Evolutionary conservation across 345 rosid species (phyloP), one percentile per base, ranked within the genome.

Genomic region (Pugionium dolabratum): DNA sequence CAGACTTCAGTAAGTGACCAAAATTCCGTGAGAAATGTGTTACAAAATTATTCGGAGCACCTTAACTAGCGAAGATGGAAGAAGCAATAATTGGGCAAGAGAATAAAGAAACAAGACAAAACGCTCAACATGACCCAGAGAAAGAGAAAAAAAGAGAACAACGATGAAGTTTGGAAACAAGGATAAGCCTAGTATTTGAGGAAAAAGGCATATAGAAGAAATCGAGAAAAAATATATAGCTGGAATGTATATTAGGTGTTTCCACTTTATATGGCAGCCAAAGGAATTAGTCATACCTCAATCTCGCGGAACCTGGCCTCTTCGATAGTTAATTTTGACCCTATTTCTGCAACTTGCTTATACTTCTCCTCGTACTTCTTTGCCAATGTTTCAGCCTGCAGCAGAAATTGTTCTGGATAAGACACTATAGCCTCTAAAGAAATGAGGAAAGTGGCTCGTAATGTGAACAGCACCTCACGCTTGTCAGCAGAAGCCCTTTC

Each of bases 311-410:
- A 90, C 63, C 82, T 86, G 58, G 99, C 97, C 67, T 94, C 99
- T 77, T 94, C 95, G 62, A 94, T 80, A 26, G 99, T 85, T 78
- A 94, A 82, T 72, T 90, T 90, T 72, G 99, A 90, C 48, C 96
- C 96, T 75, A 88, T 70, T 79, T 88, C 97, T 64, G 96, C 89
- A 52, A 90, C 97, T 82, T 94, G 99, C 79, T 85, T 90, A 81
- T 94, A 94, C 79, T 85, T 94, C 79, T 94, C 99, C 79, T 90
- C 97, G 75, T 90, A 90, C 76, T 94, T 94, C 79, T 88, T 94
- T 41, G 84, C 90, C 82, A 88, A 78, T 61, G 75, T 66, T 75
- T 88, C 97, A 26, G 95, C 99, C 99, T 94, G 79, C 60, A 74
- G 69, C 32, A 69, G 66, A 76, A 70, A 70, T 62, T 48, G 52